Conservation (phyloP, 2,329 filamentous ascomycete species). For the Nigrograna mackinnonii region DNA sequence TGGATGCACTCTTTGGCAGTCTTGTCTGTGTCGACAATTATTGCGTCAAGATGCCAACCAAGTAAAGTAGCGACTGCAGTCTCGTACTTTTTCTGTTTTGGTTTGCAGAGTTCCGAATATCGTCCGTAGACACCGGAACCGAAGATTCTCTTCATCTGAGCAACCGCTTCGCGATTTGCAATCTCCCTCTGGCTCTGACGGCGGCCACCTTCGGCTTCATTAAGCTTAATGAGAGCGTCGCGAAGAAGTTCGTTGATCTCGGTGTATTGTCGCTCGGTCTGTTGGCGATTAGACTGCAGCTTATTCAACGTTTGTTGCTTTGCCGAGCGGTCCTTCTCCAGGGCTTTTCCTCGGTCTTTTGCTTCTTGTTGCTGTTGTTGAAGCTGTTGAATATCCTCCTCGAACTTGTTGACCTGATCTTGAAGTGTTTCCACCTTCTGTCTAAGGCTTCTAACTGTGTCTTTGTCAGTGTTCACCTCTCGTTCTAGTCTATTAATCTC, state of each 20-base stretch:
- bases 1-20: conserved; percentile 92
- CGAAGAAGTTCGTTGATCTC: conserved; percentile 92
- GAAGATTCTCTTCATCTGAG: conserved; percentile 85
- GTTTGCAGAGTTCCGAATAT: conserved; percentile 88
- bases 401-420: conserved; percentile 72
- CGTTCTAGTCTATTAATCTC: conserved; percentile 85
- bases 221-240: conserved; percentile 77
- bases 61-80: conserved; percentile 91
- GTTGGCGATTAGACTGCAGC: conserved; percentile 31
- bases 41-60: conserved; percentile 89
- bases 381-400: conserved; percentile 71
- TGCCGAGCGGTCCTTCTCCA: conserved; percentile 75
- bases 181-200: conserved; percentile 84
- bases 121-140: conserved; percentile 83
- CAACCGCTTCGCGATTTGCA: conserved; percentile 79
- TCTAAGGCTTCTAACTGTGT: conserved; percentile 85
- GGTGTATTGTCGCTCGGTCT: conserved; percentile 75
- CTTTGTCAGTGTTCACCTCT: conserved; percentile 87
- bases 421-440: conserved; percentile 83
- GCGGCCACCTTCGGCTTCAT: conserved; percentile 81
- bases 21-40: conserved; percentile 94
- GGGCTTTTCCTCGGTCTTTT: conserved; percentile 66
- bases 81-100: conserved; percentile 96
- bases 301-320: conserved; percentile 93
- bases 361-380: conserved; percentile 68